Percentiles rank a stretch among this genome's conserved stretches.
Conservation (phyloP, 352 stramenopile species). For the Globisporangium spinosum region DNA sequence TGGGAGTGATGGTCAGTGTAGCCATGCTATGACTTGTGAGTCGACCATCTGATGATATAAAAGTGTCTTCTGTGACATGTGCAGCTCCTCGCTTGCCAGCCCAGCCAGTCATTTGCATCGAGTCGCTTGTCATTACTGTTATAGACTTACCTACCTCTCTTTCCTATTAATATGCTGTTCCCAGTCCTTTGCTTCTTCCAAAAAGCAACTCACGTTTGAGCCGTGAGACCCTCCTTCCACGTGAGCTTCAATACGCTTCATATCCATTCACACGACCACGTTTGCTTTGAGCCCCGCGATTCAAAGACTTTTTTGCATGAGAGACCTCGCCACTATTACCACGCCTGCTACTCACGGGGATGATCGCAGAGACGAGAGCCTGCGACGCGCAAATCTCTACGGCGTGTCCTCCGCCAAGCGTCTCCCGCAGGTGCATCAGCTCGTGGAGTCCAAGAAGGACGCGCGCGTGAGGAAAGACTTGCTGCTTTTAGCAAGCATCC, state of each 20-base stretch:
- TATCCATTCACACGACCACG: background rate
- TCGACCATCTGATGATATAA: background rate
- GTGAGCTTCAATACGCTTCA: background rate
- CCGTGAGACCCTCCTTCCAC: background rate
- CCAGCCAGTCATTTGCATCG: background rate
- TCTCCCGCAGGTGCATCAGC: slow-evolving; percentile 33
- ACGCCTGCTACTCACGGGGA: background rate
- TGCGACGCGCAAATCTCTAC: slow-evolving; percentile 43
- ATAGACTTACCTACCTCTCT: background rate
- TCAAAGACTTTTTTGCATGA: slow-evolving; percentile 2
- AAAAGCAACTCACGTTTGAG: background rate
- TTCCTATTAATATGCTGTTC: background rate
- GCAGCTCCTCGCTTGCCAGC: background rate
- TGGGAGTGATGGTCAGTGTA: slow-evolving; percentile 4
- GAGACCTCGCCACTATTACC: background rate
- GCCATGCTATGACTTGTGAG: background rate
- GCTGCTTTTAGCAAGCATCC: slow-evolving; percentile 22
- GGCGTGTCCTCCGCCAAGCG: slow-evolving; percentile 27
- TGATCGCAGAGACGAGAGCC: slow-evolving; percentile 18
- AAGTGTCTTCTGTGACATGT: background rate
- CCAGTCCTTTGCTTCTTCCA: background rate
- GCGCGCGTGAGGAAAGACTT: slow-evolving; percentile 45
- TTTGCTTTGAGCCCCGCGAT: background rate
- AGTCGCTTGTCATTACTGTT: background rate
- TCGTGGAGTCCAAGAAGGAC: slow-evolving; percentile 23